These are phyloP conservation scores for Leccinum glutinopallens DNA, from an alignment of 1,284 basidiomycete species.

Conservation along the genomic window DNA sequence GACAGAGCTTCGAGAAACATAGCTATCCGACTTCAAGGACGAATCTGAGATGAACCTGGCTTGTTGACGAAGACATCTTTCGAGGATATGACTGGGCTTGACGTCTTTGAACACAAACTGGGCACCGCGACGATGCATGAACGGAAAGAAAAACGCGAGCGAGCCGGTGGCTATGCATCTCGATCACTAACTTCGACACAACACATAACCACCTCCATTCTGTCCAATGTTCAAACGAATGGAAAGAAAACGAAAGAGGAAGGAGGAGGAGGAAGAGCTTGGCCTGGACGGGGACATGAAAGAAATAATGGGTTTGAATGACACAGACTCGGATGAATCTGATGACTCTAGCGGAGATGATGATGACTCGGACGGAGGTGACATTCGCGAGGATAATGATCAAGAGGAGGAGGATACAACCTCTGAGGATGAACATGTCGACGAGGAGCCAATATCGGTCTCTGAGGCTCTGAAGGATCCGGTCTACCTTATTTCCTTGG, in stretches of 20 bases:
- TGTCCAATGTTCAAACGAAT: constrained; percentile 79
- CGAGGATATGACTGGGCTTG: constrained; percentile 17
- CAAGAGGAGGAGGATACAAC: constrained; percentile 36
- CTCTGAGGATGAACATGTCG: constrained; percentile 31
- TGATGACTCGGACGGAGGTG: constrained; percentile 35
- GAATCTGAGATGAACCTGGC: constrained; percentile 7
- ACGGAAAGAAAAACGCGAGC: constrained; percentile 24
- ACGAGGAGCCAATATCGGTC: constrained; percentile 52
- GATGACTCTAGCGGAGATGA: constrained; percentile 28
- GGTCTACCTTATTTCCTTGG: constrained; percentile 58
- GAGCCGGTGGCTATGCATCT: constrained; percentile 31
- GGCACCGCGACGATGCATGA: constrained; percentile 31
- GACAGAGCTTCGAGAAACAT: constrained; percentile 1
- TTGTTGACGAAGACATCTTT: constrained; percentile 13
- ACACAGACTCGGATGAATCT: constrained; percentile 75
- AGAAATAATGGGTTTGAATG: constrained; percentile 69
- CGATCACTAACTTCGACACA: not conserved
- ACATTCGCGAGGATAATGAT: constrained; percentile 26
- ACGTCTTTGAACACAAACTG: constrained; percentile 26
- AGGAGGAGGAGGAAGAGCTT: constrained; percentile 67
- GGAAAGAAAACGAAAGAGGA: constrained; percentile 65
- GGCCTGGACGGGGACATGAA: constrained; percentile 72
- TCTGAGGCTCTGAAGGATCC: constrained; percentile 64
- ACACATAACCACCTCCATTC: not conserved
- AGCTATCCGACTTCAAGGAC: constrained; percentile 4